Conservation (phyloP, 1,284 basidiomycete genomes). For the Heterobasidion annosum region DNA sequence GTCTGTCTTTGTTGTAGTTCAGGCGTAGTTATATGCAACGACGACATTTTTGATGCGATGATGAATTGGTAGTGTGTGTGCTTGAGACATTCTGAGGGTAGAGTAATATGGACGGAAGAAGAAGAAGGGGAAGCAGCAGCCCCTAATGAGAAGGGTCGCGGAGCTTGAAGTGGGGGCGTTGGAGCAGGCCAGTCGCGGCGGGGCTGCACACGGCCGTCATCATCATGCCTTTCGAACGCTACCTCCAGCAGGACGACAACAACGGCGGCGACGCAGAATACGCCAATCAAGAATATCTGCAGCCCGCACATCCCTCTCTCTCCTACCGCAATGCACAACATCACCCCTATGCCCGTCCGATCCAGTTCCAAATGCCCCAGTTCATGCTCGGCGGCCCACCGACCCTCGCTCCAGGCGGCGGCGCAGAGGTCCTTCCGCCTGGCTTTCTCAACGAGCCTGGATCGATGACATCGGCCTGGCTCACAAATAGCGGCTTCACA, state of each 20-base stretch:
- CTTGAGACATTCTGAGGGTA: too few species aligned
- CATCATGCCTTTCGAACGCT: constrained; percentile 30
- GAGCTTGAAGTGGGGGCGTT: background rate
- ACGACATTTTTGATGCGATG: background rate
- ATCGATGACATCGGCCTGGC: constrained; percentile 34
- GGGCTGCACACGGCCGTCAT: background rate
- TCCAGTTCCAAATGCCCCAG: constrained; percentile 56
- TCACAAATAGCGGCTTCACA: constrained; percentile 28
- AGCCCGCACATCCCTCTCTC: background rate
- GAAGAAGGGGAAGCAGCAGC: too few species aligned
- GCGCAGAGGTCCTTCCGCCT: constrained; percentile 55
- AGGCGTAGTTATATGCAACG: background rate
- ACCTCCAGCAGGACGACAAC: constrained; percentile 15
- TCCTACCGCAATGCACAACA: constrained; percentile 8
- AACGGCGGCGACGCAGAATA: background rate
- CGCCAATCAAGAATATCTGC: background rate
- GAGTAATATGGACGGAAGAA: too few species aligned
- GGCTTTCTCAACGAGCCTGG: constrained; percentile 28
- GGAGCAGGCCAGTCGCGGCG: too few species aligned
- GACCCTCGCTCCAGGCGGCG: constrained; percentile 58
- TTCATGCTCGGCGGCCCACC: constrained; percentile 50
- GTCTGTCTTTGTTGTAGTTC: background rate
- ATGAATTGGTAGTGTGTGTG: too few species aligned
- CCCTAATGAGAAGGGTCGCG: too few species aligned
- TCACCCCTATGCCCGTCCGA: constrained; percentile 3